Evolutionary conservation across 768 basidiomycete species (phyloP).

Genomic region (Mycena crocata): DNA sequence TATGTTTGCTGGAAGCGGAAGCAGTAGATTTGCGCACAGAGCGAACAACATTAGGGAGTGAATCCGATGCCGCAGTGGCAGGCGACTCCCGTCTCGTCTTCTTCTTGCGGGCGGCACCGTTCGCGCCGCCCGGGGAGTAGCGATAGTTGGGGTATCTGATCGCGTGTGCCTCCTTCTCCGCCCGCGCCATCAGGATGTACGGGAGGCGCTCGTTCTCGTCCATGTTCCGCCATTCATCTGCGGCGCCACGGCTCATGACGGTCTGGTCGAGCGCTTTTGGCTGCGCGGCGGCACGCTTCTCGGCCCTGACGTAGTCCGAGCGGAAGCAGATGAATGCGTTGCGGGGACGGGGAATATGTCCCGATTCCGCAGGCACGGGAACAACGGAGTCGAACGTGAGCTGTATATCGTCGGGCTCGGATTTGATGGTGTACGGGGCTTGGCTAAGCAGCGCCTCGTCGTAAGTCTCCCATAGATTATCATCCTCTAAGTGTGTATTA

Average conservation of each 20-base stretch:
- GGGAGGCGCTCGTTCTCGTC: slow-evolving; percentile 45
- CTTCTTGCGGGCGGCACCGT: slow-evolving; percentile 6
- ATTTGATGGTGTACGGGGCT: neutral
- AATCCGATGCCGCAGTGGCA: neutral
- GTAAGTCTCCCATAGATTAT: slow-evolving; percentile 25
- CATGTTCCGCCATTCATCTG: slow-evolving; percentile 68
- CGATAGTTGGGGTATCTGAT: slow-evolving; percentile 61
- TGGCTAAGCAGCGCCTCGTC: slow-evolving; percentile 5
- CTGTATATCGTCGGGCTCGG: neutral
- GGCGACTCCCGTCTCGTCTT: slow-evolving; percentile 5
- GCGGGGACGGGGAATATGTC: slow-evolving; percentile 59
- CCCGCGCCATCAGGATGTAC: slow-evolving; percentile 53
- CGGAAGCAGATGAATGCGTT: slow-evolving; percentile 72
- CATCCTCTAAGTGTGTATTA: neutral
- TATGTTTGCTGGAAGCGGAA: neutral
- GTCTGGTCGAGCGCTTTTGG: slow-evolving; percentile 44
- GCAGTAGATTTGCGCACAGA: neutral
- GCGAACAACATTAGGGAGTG: neutral
- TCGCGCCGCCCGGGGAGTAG: slow-evolving; percentile 39
- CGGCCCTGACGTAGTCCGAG: slow-evolving; percentile 49
- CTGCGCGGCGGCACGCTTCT: slow-evolving; percentile 17
- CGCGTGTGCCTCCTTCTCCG: slow-evolving; percentile 57
- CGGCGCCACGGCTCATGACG: slow-evolving; percentile 67
- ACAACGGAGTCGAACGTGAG: neutral
- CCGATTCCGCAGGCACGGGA: neutral